Evolutionary conservation across 805 yeast genomes (phyloP).

Genomic region (Candida nonsorbophila): DNA sequence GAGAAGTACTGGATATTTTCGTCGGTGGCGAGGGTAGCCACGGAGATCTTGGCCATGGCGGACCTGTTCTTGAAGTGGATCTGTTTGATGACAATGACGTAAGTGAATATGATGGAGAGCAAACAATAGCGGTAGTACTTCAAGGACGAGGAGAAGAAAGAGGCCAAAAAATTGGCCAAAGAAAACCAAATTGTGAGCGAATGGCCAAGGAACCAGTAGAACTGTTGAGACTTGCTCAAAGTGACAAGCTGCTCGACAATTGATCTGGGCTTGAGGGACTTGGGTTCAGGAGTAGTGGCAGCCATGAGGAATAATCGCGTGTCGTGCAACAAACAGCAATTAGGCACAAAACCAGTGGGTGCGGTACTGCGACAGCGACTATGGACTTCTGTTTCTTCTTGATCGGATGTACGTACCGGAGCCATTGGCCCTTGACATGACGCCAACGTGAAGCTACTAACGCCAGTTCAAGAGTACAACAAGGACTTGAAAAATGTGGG

Average conservation of each 20-base stretch:
- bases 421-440: not conserved
- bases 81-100: slow-evolving; percentile 58
- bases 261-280: not conserved
- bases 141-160: slow-evolving; percentile 32
- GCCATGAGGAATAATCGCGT: not conserved
- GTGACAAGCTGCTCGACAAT: not conserved
- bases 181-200: slow-evolving; percentile 42
- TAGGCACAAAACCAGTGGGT: not conserved
- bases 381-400: slow-evolving; percentile 30
- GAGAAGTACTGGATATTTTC: slow-evolving; percentile 36
- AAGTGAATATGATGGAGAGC: slow-evolving; percentile 52
- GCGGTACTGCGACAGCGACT: not conserved
- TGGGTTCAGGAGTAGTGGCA: not conserved
- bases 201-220: slow-evolving; percentile 69
- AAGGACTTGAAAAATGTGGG: slow-evolving; percentile 26
- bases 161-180: slow-evolving; percentile 29
- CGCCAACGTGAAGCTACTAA: not conserved
- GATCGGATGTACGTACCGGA: slow-evolving; percentile 25
- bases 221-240: slow-evolving; percentile 45
- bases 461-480: slow-evolving; percentile 17
- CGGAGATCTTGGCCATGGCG: slow-evolving; percentile 4
- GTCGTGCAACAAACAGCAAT: too few species aligned
- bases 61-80: slow-evolving; percentile 33
- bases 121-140: slow-evolving; percentile 32
- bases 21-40: slow-evolving; percentile 20